Evolutionary conservation across 345 rosid species (phyloP), one percentile per base, ranked within the genome.

Genomic region (Salix exigua): DNA sequence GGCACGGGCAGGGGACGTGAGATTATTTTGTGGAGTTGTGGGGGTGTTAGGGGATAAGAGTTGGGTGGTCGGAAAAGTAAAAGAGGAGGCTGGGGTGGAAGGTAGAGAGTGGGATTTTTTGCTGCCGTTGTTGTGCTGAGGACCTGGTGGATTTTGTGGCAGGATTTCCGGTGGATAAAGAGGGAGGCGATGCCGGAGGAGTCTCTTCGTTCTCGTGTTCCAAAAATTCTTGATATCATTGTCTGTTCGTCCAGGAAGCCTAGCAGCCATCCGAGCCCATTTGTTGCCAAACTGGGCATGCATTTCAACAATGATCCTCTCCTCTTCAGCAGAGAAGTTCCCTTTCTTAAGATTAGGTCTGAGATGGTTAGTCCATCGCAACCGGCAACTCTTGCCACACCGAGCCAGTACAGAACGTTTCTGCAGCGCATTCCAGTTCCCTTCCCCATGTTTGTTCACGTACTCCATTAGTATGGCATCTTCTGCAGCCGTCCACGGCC

Each of bases 91-190:
- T 1, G 82, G 69, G 19, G 70, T 60, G 6, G 77, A 5, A 11
- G 58, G 66, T 13, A 46, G 17, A 6, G 77, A 64, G 23, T 55
- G 16, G 58, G 19, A n/a, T 19, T 23, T 21, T 23, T 67, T 71
- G 10, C 44, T 21, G n/a, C 44, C 68, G 30, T 50, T 61, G 51
- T 44, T 46, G 53, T 50, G 31, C 26, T 65, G 76, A 28, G 40
- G 44, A 37, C 68, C 40, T 14, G 74, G 55, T 42, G 53, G 83
- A 72, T 83, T 86, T 50, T 81, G 85, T 7, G 87, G 88, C 69
- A 76, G 80, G 71, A 91, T 58, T 68, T 88, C 92, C 1, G 89
- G 90, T 13, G 80, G 75, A 64, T 77, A 81, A 2, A 73, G 70
- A 7, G 82, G 75, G 3, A 75, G 33, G 28, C 82, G 78, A 64